Evolutionary conservation across 1,139 yeast species (phyloP), one percentile per base, ranked within the genome.

Genomic region (Candida sojae): DNA sequence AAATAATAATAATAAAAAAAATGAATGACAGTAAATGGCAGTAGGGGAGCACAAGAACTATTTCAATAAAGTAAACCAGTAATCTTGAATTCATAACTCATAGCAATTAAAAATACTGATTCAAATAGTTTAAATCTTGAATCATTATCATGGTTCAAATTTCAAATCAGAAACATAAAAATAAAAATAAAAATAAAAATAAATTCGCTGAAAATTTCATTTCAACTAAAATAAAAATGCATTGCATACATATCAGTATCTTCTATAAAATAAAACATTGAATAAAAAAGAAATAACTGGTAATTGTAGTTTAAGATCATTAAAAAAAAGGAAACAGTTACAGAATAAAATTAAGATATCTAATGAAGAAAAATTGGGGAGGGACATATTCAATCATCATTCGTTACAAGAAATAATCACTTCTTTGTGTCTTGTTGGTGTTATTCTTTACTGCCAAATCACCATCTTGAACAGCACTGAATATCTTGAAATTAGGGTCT

Each of bases 391-490:
- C 33, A 35, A 28, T 42, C 39, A 35, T 42, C 33, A 42, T 35
- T 45, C 39, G 34, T 70, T 67, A 88, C 63, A 89, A 75, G 73
- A 89, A 89, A 68, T 89, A 89, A 67, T 89, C 96, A 66, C 90
- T 85, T 64, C 95, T 80, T 66, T 86, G 91, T 60, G 82, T 84
- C 62, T 84, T 84, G 51, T 80, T 82, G 43, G 86, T 86, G 50
- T 84, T 83, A 54, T 82, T 78, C 63, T 83, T 88, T 51, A 84
- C 79, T 25, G 89, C 86, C 53, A 74, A 62, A 58, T 75, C 80
- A 61, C 96, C 99, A 65, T 91, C 98, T 53, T 96, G 96, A 44
- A 93, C 99, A 11, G 98, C 98, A 60, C 91, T 86, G 68, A 93
- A 93, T 38, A 93, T 93, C 65, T 90, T 89, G 70, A 93, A 93